These are phyloP conservation scores for Starmerella cellae DNA, from an alignment of 805 yeast species.

Conservation along the genomic window DNA sequence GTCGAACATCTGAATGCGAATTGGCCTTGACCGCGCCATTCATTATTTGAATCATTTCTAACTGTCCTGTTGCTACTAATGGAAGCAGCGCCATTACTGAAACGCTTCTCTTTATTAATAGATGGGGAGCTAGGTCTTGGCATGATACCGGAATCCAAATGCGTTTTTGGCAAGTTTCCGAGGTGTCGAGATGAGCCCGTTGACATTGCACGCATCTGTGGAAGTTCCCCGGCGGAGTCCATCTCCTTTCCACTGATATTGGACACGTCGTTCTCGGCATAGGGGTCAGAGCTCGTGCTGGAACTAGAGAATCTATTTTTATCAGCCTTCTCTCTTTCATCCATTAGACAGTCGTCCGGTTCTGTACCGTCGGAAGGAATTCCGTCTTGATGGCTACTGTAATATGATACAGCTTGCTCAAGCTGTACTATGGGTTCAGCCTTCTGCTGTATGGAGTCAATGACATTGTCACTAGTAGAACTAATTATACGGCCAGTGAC, in stretches of 20 bases:
- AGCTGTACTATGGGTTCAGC: neutral
- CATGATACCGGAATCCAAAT: too few relatives aligned
- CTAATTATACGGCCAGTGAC: too few relatives aligned
- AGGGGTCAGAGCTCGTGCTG: neutral
- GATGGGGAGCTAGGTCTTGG: too few relatives aligned
- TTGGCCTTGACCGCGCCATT: slow-evolving; percentile 11
- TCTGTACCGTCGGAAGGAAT: slow-evolving; percentile 17
- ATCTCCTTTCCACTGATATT: neutral
- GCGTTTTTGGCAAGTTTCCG: too few relatives aligned
- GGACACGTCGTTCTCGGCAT: neutral
- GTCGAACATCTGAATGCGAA: slow-evolving; percentile 7
- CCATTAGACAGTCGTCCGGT: slow-evolving; percentile 10
- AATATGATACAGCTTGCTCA: neutral
- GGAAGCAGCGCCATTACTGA: neutral
- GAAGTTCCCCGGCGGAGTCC: neutral
- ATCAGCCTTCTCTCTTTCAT: slow-evolving; percentile 1
- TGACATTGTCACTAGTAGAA: neutral
- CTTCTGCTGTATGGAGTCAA: neutral
- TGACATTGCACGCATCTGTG: slow-evolving; percentile 11
- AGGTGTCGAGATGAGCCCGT: neutral
- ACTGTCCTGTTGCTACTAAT: neutral
- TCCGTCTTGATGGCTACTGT: neutral
- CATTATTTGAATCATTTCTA: neutral
- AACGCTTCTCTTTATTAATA: too few relatives aligned
- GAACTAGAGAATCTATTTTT: too few relatives aligned